These are phyloP conservation scores for Solanum pimpinellifolium DNA, from an alignment of 257 asterid genomes.

Conservation along the genomic window DNA sequence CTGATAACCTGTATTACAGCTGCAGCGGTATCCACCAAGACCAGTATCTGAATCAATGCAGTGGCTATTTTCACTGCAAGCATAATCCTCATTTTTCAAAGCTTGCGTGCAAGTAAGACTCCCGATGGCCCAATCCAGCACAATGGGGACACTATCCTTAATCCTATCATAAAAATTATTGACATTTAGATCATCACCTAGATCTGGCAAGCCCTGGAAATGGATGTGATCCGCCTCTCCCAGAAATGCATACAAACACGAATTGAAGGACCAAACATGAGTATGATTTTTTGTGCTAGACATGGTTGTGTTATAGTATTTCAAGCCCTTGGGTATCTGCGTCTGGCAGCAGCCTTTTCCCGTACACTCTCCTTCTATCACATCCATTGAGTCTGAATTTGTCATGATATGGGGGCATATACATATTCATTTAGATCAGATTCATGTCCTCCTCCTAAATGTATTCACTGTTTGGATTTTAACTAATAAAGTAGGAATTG, in stretches of 20 bases:
- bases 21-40: slow-evolving; percentile 6
- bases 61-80: not conserved
- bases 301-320: too few relatives aligned
- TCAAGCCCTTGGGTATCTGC: too few relatives aligned
- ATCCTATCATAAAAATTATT: not conserved
- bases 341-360: too few relatives aligned
- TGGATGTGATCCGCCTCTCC: too few relatives aligned
- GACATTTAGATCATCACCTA: slow-evolving; percentile 3
- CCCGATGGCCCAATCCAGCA: slow-evolving; percentile 8
- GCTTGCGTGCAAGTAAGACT: not conserved
- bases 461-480: not conserved
- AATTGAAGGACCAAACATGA: too few relatives aligned
- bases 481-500: not conserved
- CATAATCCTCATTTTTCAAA: not conserved
- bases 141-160: not conserved
- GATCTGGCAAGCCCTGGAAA: too few relatives aligned
- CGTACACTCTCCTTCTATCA: not conserved
- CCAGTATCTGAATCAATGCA: not conserved
- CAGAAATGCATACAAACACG: too few relatives aligned
- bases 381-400: not conserved
- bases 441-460: not conserved
- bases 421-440: not conserved
- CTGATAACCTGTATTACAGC: not conserved
- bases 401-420: not conserved
- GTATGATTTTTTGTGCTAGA: too few relatives aligned